Evolutionary conservation across 2,329 filamentous ascomycete species (phyloP), one percentile per base, ranked within the genome.

Genomic region (Cercospora citrullina): DNA sequence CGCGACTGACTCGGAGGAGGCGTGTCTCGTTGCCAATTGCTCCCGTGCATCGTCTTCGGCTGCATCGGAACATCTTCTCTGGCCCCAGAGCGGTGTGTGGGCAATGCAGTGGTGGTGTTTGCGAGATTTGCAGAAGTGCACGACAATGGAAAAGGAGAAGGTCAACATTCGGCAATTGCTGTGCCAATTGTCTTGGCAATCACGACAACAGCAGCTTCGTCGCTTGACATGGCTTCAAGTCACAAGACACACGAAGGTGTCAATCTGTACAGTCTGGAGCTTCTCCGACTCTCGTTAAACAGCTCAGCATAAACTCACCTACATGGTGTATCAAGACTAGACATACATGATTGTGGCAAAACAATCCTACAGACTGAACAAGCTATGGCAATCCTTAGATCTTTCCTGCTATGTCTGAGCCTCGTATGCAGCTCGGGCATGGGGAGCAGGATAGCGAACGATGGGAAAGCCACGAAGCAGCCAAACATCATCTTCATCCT

Each of bases 401-500:
- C 48, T 55, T 1, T 55, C 1, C 48, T 55, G 48, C 48, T 55
- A 2, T 55, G 48, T 23, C 14, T 28, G 14, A 26, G 48, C 12
- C 12, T 55, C 12, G 6, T 55, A 26, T 55, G 7, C 48, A 9
- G 48, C 2, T 55, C 14, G 12, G 23, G 48, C 2, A 9, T 7
- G 12, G 23, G 10, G 8, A n/a, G 23, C 48, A 55, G 23, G 3
- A 4, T 26, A 23, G 2, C 48, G 4, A 1, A 3, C 8, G 26
- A 30, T 55, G 48, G 23, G 3, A 26, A 0, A 28, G 3, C 6
- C n/a, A 5, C 48, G 3, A 28, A 36, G 30, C 81, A 63, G 80
- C 76, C 76, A n/a, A 91, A 91, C 70, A 86, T 91, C 57, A 80
- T 91, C 21, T 89, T 91, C 73, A 87, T 91, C 66, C 80, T 91